Percentiles rank a stretch among this genome's conserved stretches.
These are phyloP conservation scores for Phytopythium oedochilum DNA, from an alignment of 352 stramenopile species.

Conservation along the genomic window DNA sequence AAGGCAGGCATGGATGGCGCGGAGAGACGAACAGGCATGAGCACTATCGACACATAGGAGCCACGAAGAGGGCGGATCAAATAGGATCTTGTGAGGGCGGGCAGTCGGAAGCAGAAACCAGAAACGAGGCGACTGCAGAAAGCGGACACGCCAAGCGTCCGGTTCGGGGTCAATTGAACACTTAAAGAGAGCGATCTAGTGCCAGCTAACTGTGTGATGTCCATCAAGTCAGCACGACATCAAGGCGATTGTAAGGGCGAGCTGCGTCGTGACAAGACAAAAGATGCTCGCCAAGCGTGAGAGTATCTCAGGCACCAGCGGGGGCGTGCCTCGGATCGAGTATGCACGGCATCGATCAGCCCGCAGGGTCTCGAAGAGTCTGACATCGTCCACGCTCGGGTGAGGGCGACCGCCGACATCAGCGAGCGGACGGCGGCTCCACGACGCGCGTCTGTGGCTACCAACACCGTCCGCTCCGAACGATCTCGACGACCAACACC, in stretches of 20 bases:
- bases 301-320: not conserved
- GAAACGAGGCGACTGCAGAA: slow-evolving; percentile 1
- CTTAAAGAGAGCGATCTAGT: not conserved
- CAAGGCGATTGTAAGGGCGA: not conserved
- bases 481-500: not conserved
- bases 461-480: not conserved
- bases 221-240: not conserved
- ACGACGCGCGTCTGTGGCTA: not conserved
- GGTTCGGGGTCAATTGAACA: not conserved
- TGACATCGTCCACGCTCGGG: too few species aligned
- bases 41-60: not conserved
- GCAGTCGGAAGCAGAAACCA: not conserved
- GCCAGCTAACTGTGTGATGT: not conserved
- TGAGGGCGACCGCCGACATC: not conserved
- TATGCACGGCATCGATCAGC: not conserved
- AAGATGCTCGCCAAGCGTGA: slow-evolving; percentile 1
- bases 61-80: slow-evolving; percentile 3
- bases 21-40: too few species aligned
- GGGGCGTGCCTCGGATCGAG: not conserved
- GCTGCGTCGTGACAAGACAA: not conserved
- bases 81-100: not conserved
- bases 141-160: slow-evolving; percentile 4
- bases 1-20: too few species aligned
- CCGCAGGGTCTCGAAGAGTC: too few species aligned
- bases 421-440: not conserved